A percentile compares a stretch with the other conserved stretches of the same genome.
Conservation (phyloP, 441 rosid genomes). For the Melastoma candidum region DNA sequence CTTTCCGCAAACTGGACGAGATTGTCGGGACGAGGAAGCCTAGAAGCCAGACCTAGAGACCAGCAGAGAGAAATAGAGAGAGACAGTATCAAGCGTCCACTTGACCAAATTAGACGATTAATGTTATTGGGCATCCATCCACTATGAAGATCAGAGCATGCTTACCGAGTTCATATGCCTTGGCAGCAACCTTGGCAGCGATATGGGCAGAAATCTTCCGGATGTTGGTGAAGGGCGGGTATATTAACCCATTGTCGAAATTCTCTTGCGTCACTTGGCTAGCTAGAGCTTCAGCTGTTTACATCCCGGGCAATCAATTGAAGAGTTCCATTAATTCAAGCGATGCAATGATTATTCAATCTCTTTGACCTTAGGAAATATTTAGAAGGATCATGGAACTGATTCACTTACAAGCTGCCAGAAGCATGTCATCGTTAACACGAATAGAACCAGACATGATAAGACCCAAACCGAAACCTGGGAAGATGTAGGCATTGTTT, state of each 20-base stretch:
- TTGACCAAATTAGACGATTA: neutral
- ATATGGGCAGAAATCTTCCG: slow-evolving; percentile 83
- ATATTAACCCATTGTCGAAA: slow-evolving; percentile 63
- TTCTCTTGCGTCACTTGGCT: slow-evolving; percentile 58
- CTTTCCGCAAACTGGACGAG: slow-evolving; percentile 86
- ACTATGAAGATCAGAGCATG: neutral
- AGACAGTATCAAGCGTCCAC: neutral
- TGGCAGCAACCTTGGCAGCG: slow-evolving; percentile 85
- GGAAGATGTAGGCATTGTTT: slow-evolving; percentile 11
- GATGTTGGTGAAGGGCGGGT: slow-evolving; percentile 87
- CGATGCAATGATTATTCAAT: neutral
- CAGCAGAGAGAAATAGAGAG: too few relatives aligned
- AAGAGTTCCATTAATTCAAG: too few relatives aligned
- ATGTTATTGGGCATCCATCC: neutral
- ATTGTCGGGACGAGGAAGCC: slow-evolving; percentile 76
- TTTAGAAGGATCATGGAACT: neutral
- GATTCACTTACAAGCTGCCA: slow-evolving; percentile 8
- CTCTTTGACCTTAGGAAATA: neutral
- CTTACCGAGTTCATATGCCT: slow-evolving; percentile 88
- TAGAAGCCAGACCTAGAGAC: slow-evolving; percentile 71
- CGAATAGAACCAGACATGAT: slow-evolving; percentile 11
- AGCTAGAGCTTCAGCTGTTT: slow-evolving; percentile 87
- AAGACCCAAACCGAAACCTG: slow-evolving; percentile 13
- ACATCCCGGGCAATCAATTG: slow-evolving; percentile 4
- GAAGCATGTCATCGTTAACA: slow-evolving; percentile 13